phyloP scores from a whole-genome alignment of 2,329 filamentous ascomycete genomes.

The Ilyonectria robusta region DNA sequence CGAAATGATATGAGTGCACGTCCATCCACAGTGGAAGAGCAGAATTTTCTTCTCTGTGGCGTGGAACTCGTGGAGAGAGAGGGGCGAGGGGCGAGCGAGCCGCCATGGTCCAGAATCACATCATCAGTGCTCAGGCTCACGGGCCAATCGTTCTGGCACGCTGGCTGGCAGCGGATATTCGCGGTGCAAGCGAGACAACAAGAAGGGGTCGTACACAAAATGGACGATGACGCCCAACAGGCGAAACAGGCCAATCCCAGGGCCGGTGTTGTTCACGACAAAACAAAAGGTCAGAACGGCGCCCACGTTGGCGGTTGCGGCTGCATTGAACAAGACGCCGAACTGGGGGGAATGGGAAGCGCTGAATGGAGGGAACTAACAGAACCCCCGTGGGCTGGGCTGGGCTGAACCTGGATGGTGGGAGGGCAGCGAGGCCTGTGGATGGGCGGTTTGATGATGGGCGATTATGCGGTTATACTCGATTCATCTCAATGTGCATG shows the following conservation, averaged over 20 bases:
- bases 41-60: not conserved
- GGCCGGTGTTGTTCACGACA: slow-evolving; percentile 9
- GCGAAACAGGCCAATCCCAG: slow-evolving; percentile 22
- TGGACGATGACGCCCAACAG: slow-evolving; percentile 1
- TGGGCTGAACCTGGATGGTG: slow-evolving; percentile 17
- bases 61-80: slow-evolving; percentile 1
- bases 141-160: slow-evolving; percentile 49
- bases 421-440: not conserved
- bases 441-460: not conserved
- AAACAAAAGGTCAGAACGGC: not conserved
- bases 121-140: slow-evolving; percentile 41
- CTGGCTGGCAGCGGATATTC: slow-evolving; percentile 28
- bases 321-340: not conserved
- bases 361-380: not conserved
- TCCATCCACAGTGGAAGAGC: not conserved
- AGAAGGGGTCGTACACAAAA: not conserved
- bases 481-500: slow-evolving; percentile 22
- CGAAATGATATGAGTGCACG: not conserved
- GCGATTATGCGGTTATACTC: slow-evolving; percentile 17
- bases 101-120: slow-evolving; percentile 36
- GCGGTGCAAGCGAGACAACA: slow-evolving; percentile 18
- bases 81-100: not conserved
- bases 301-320: slow-evolving; percentile 10
- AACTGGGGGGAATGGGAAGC: not conserved
- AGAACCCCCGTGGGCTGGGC: slow-evolving; percentile 13